Base-by-base conservation (phyloP, 1,139 yeast species). In the Suzukiozyma palmioleophila region DNA sequence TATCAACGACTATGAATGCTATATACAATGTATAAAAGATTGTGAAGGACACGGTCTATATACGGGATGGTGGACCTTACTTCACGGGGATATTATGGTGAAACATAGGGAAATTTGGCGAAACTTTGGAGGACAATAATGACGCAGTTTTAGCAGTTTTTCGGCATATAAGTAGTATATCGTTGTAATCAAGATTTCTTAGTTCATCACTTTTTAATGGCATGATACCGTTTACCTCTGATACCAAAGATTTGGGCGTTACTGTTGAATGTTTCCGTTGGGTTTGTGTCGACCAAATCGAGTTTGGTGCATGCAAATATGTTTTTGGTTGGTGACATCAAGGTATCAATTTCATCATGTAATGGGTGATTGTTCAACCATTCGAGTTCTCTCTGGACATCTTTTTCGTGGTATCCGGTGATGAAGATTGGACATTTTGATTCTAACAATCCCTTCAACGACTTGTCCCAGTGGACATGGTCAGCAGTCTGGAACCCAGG, bases 181-280 rank as follows among this genome's bases (percentile, higher is more conserved):
- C n/a, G n/a, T 26, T 55, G 47, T 10, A 15, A 11, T 43, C n/a
- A n/a, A n/a, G n/a, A 18, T 7, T 18, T 4, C 7, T 7, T 18
- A 18, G 22, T 18, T 18, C 22, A 18, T 18, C 52, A 66, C 40
- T 55, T 59, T 44, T 57, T 60, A 50, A 85, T 75, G 32, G 96
- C 95, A 57, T 88, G 96, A 66, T 92, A 92, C 61, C 97, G 79
- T 75, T 92, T 92, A 51, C 98, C 98, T 67, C 98, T 81, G 61
- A 90, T 78, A 18, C 92, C 97, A 60, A 87, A 89, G 39, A 92
- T 66, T 57, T 81, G 81, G 69, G 86, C 89, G 67, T 92, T 92
- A 57, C 88, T 85, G 66, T 86, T 95, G 69, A 85, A 90, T 9
- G 87, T 86, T 59, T 90, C 97, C 18, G 90, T 89, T 12, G 97